Evolutionary conservation across 331 rosid genomes (phyloP).

Genomic region (Cucumis variabilis): DNA sequence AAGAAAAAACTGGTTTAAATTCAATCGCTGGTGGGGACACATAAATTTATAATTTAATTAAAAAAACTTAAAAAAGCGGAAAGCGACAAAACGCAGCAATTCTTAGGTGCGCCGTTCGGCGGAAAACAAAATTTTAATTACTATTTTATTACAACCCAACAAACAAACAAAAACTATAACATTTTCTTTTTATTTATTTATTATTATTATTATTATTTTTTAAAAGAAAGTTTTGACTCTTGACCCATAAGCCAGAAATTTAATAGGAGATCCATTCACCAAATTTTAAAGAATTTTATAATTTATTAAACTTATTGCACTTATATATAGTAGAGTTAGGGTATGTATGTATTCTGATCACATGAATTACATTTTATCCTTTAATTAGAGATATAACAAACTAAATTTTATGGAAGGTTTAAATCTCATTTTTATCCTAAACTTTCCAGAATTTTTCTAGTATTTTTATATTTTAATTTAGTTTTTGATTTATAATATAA

Average conservation of each 20-base stretch:
- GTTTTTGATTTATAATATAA: no score
- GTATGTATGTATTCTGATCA: no score
- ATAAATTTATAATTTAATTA: neutral
- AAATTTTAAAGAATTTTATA: neutral
- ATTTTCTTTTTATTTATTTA: neutral
- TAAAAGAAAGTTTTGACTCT: neutral
- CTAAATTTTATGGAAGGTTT: no score
- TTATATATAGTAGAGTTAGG: no score
- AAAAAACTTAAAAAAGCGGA: slow-evolving; percentile 26
- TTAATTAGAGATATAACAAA: no score
- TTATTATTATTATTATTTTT: neutral
- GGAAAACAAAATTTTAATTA: slow-evolving; percentile 47
- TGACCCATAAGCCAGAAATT: neutral
- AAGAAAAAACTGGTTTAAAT: neutral
- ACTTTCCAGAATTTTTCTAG: no score
- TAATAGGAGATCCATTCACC: neutral
- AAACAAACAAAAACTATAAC: slow-evolving; percentile 18
- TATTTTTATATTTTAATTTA: no score
- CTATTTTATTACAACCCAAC: slow-evolving; percentile 17
- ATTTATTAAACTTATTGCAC: neutral
- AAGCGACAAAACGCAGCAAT: slow-evolving; percentile 71
- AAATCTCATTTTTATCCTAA: no score
- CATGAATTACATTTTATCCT: no score
- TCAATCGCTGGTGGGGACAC: slow-evolving; percentile 4
- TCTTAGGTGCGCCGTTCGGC: slow-evolving; percentile 98